Base-by-base conservation (phyloP, 768 basidiomycete species). In the Boletus rubescentipes region DNA sequence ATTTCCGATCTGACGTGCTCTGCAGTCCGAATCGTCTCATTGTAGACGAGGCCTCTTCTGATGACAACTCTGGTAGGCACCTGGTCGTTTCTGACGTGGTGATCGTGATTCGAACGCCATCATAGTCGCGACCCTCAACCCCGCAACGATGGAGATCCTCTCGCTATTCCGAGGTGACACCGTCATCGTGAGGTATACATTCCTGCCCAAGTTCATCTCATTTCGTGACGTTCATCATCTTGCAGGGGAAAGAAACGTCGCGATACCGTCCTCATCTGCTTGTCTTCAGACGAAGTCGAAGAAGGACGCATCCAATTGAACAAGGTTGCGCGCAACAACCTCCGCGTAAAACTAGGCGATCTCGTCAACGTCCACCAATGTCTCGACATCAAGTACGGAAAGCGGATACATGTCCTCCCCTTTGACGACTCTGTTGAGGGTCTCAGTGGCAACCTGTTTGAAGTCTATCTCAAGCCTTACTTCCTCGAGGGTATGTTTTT, bases 391-490 rank as follows among this genome's bases (percentile, higher is more conserved):
- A 97, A 98, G 75, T 99, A 99, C 72, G 97, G 97, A 61, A 98
- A 99, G 72, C 88, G 96, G 51, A 85, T 99, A 37, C 97, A 98
- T 69, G 83, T 99, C 55, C 79, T 99, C 15, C 97, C 97, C 2
- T 98, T 99, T 67, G 97, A 98, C 65, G 97, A 99, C 77, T 98
- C 97, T 7, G 78, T 98, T 57, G 97, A 99, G 77, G 97, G 96
- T 62, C 81, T 99, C 48, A 95, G 92, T 61, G 97, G 97, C 35
- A 98, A 99, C 77, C 83, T 99, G 61, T 99, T 98, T 67, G 97
- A 99, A 67, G 96, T 98, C 46, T 98, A 95, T 76, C 85, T 99
- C 57, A 97, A 91, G 79, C 97, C 96, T 1, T 99, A 99, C 73
- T 99, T 99, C 88, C 83, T 98, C 10, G 96, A 99, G 73, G 92